Base-by-base conservation (phyloP, 108 stramenopile genomes). In the Pelagomonas calceolata region DNA sequence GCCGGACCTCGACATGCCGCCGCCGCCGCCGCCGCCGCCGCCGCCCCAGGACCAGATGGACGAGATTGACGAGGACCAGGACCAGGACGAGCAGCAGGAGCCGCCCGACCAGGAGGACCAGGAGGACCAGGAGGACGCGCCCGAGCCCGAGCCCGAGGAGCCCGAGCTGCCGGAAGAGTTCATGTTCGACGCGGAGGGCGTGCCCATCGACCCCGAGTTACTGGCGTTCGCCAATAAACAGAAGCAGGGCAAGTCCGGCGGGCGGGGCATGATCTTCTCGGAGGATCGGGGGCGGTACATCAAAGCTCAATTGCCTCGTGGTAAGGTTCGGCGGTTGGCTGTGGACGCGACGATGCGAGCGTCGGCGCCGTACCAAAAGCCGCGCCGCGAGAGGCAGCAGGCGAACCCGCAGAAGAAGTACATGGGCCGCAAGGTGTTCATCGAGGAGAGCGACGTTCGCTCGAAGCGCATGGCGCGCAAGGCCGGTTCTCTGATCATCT, bases 231-330 rank as follows among this genome's bases (percentile, higher is more conserved):
- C 92, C 32, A 78, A 78, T 34, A 80, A 92, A 32, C 80, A 91
- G 79, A 76, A 88, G 63, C 69, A 69, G 36, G 96, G 96, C 67
- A 97, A 95, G 82, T 92, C 91, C 34, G 96, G 96, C 36, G 92
- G 94, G 44, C 89, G 94, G 60, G 96, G 93, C 69, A 82, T 94
- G 34, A 92, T 97, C 79, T 95, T 94, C 77, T 92, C 91, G 66
- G 91, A 94, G 76, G 93, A 94, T 70, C 92, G 96, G 74, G 96
- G 96, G 66, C 87, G 96, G 44, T 97, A 94, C 88, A 92, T 95
- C 79, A 94, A 95, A 80, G 92, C 94, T 32, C 92, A 93, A 91
- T 82, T 95, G 71, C 94, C 94, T n/a, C 90, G 90, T 71, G 94
- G 94, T 45, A 95, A 97, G 88, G 93, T 89, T 34, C 78, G 85